A percentile compares a stretch with the other conserved stretches of the same genome.
These are phyloP conservation scores for Globisporangium cylindrosporum DNA, from an alignment of 352 stramenopile species.

Conservation along the genomic window DNA sequence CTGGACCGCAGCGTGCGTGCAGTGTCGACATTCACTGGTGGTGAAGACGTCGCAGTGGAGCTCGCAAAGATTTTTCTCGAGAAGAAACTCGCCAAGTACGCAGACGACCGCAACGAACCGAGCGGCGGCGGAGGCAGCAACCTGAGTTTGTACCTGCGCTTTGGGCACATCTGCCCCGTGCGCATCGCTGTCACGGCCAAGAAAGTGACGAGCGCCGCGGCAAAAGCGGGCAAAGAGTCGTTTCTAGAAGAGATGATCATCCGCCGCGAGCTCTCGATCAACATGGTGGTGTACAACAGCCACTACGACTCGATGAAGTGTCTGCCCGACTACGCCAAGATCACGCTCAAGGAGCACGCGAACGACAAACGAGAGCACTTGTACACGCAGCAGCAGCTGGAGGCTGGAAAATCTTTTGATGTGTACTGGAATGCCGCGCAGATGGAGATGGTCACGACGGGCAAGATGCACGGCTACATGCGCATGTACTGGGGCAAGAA, in stretches of 20 bases:
- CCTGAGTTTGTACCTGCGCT: conserved; percentile 93
- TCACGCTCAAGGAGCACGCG: conserved; percentile 90
- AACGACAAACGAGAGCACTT: conserved; percentile 84
- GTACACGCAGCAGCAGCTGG: conserved; percentile 92
- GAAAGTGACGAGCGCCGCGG: conserved; percentile 63
- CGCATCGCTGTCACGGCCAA: conserved; percentile 54
- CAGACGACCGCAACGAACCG: conserved; percentile 93
- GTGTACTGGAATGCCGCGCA: conserved; percentile 99
- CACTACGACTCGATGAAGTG: conserved; percentile 93
- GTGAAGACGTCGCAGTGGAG: conserved; percentile 55
- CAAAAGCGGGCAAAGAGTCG: conserved; percentile 75
- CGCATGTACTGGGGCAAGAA: conserved; percentile 99
- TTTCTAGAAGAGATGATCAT: conserved; percentile 98
- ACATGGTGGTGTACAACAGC: conserved; percentile 96
- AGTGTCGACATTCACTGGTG: conserved; percentile 65
- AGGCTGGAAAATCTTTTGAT: conserved; percentile 92
- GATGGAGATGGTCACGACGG: conserved; percentile 92
- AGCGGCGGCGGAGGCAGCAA: conserved; percentile 90
- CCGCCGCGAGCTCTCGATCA: conserved; percentile 95
- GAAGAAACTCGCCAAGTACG: conserved; percentile 71
- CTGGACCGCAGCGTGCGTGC: conserved; percentile 58
- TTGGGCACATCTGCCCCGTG: conserved; percentile 86
- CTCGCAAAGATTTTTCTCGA: conserved; percentile 89
- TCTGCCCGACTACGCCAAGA: conserved; percentile 89
- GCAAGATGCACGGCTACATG: conserved; percentile 92